A percentile compares a stretch with the other conserved stretches of the same genome.
These are phyloP conservation scores for Aplosporella prunicola DNA, from an alignment of 2,329 filamentous ascomycete genomes.

Conservation along the genomic window DNA sequence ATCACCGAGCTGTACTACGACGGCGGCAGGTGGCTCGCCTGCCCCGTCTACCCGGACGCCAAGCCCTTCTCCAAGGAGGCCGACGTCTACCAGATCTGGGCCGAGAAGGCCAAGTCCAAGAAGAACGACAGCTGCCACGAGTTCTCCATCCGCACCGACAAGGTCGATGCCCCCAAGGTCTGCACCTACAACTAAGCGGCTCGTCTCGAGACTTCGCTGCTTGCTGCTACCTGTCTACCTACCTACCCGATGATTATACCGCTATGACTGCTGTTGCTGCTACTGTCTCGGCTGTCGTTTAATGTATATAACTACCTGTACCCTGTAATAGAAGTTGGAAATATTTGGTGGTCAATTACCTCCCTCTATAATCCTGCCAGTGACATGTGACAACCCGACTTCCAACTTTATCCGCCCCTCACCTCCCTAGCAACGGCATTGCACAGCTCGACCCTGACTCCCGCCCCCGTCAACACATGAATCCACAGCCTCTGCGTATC, in stretches of 20 bases:
- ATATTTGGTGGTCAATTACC: too few relatives aligned
- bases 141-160: neutral
- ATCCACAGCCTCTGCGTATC: slow-evolving; percentile 97
- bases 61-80: slow-evolving; percentile 1
- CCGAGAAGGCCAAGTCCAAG: too few relatives aligned
- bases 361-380: too few relatives aligned
- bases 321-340: too few relatives aligned
- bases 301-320: too few relatives aligned
- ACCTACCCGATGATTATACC: too few relatives aligned
- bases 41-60: slow-evolving; percentile 1
- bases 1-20: slow-evolving; percentile 1
- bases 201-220: too few relatives aligned
- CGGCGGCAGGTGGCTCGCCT: slow-evolving; percentile 1
- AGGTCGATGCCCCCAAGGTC: neutral
- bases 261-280: too few relatives aligned
- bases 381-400: neutral
- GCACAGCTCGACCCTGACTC: slow-evolving; percentile 75
- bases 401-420: neutral
- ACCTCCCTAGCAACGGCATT: slow-evolving; percentile 53
- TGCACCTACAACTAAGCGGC: slow-evolving; percentile 3
- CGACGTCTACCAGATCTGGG: too few relatives aligned
- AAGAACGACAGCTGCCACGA: slow-evolving; percentile 1
- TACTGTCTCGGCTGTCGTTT: too few relatives aligned
- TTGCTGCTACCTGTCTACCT: too few relatives aligned
- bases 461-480: slow-evolving; percentile 77